Percentiles rank a stretch among this genome's conserved stretches.
Evolutionary conservation across 2,329 filamentous ascomycete species (phyloP).

Genomic region (Ceratocystis destructans): DNA sequence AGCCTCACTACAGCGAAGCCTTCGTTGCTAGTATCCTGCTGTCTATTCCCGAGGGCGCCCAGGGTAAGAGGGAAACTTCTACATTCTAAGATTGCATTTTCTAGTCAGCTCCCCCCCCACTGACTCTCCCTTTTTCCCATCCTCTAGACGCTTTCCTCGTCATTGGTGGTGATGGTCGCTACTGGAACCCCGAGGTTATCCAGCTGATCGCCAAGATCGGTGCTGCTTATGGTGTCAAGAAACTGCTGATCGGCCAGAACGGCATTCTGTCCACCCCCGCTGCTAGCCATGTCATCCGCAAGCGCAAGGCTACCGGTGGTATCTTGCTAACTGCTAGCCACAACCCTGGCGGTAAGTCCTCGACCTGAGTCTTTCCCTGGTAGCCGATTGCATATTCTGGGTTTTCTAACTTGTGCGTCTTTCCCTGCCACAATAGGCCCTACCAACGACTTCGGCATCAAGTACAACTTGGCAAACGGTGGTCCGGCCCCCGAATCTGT

Average conservation of each 20-base stretch:
- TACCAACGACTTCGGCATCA: slow-evolving; percentile 94
- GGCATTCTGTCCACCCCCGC: slow-evolving; percentile 95
- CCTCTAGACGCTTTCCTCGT: slow-evolving; percentile 61
- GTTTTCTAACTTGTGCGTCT: neutral
- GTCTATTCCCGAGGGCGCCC: slow-evolving; percentile 85
- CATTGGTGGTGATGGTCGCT: slow-evolving; percentile 93
- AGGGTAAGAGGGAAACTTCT: slow-evolving; percentile 40
- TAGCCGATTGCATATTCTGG: neutral
- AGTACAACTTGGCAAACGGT: slow-evolving; percentile 96
- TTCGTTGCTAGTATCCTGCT: slow-evolving; percentile 90
- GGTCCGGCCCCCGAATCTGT: slow-evolving; percentile 90
- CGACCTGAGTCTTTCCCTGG: neutral
- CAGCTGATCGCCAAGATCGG: slow-evolving; percentile 96
- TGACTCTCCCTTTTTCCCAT: neutral
- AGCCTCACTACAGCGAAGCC: slow-evolving; percentile 88
- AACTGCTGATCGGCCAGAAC: slow-evolving; percentile 88
- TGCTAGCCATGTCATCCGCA: slow-evolving; percentile 88
- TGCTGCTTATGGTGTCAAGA: slow-evolving; percentile 95
- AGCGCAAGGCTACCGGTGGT: slow-evolving; percentile 87
- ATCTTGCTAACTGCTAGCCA: slow-evolving; percentile 95
- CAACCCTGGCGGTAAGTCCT: slow-evolving; percentile 76
- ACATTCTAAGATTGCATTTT: neutral
- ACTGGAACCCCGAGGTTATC: slow-evolving; percentile 92
- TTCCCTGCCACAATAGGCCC: slow-evolving; percentile 45
- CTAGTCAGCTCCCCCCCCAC: neutral